phyloP scores from a whole-genome alignment of 768 basidiomycete species.

The Lentinula guzmanii region DNA sequence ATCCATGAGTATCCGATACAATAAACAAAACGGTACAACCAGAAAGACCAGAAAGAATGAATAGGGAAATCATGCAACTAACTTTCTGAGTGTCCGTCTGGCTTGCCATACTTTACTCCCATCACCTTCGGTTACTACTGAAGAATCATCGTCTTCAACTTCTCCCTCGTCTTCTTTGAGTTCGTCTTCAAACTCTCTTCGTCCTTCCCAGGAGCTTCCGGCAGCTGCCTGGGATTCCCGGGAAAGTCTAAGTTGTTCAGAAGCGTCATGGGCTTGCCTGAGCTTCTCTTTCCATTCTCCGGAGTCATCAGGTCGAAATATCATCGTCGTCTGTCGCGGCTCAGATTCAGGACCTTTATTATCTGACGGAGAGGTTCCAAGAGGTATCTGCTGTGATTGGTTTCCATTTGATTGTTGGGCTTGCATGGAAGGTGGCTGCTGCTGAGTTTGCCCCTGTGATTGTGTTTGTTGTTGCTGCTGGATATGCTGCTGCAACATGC shows the following conservation, averaged over 20 bases:
- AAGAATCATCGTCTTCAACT: constrained; percentile 59
- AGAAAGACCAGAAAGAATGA: background rate
- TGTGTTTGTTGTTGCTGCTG: constrained; percentile 25
- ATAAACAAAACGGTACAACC: constrained; percentile 3
- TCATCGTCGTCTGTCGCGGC: constrained; percentile 61
- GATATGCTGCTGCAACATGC: constrained; percentile 33
- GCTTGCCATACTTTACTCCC: constrained; percentile 77
- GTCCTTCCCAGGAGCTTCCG: constrained; percentile 45
- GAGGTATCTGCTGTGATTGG: constrained; percentile 18
- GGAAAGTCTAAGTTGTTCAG: constrained; percentile 43
- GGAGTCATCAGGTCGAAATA: constrained; percentile 82
- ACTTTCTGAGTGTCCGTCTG: constrained; percentile 87
- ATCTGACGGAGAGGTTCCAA: constrained; percentile 23
- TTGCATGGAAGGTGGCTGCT: constrained; percentile 21
- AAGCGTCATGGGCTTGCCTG: constrained; percentile 56
- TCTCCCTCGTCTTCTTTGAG: constrained; percentile 67
- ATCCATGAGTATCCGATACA: constrained; percentile 11
- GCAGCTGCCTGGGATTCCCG: constrained; percentile 32
- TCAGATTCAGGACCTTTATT: constrained; percentile 45
- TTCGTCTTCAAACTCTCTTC: constrained; percentile 56
- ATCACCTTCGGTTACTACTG: constrained; percentile 62
- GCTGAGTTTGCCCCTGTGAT: constrained; percentile 25
- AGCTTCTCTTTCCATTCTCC: constrained; percentile 84
- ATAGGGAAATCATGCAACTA: constrained; percentile 28
- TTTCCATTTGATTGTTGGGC: constrained; percentile 22